Base-by-base conservation (phyloP, 2,329 filamentous ascomycete genomes). In the Fusarium sp. region DNA sequence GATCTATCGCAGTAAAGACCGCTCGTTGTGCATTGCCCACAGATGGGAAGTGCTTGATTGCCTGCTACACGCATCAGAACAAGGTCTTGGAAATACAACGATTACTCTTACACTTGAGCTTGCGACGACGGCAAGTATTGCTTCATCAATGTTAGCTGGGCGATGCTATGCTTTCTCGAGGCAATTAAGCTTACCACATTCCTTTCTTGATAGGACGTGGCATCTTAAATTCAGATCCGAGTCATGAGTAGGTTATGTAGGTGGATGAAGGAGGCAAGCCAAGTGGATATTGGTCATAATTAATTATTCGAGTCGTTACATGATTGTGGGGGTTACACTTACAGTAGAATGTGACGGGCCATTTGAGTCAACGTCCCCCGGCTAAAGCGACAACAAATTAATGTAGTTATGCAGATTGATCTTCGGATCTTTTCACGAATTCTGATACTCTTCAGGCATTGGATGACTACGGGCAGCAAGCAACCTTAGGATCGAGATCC, bases 111-210 rank as follows among this genome's bases (percentile, higher is more conserved):
- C 81, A 83, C 64, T 81, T 83, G 5, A 82, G 62, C 61, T 83
- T 83, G 55, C 81, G 81, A 16, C 76, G 73, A 7, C 81, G 80
- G 57, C 81, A 83, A 5, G 81, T 83, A 48, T 83, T 81, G 70
- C 81, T 83, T 38, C 26, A 15, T 26, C 14, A 0, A 5, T 14
- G 12, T 59, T 11, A 61, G n/a, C 11, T 31, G 2, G n/a, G 31
- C 9, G 7, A 6, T 26, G 7, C 6, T 9, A 6, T 26, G 7
- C 6, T 9, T 10, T 14, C 1, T 3, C 10, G 0, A 8, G 16
- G 31, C 0, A 1, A 7, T 15, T 3, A 2, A 14, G 16, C 54
- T 50, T n/a, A 76, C 76, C 76, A 78, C 12, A 76, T 54, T 4
- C 55, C 58, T 42, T 78, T 76, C 12, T 75, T 77, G 2, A 54